phyloP scores from a whole-genome alignment of 768 basidiomycete species.

The Lactifluus piperatus region DNA sequence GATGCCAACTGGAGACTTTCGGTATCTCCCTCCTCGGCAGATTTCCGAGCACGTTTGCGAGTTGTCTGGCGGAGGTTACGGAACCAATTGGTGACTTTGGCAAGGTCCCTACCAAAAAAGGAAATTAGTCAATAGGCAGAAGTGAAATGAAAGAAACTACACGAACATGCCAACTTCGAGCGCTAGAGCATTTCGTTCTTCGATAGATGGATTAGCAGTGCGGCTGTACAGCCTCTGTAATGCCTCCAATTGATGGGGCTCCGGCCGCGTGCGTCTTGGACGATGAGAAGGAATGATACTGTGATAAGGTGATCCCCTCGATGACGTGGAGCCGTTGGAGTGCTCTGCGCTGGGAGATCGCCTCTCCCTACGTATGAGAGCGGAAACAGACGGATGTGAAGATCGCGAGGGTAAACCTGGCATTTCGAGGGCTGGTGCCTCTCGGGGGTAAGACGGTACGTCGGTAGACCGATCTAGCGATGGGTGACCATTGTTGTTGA shows the following conservation, averaged over 20 bases:
- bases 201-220: slow-evolving; percentile 68
- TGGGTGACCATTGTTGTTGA: slow-evolving; percentile 22
- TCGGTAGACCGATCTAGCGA: slow-evolving; percentile 20
- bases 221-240: slow-evolving; percentile 60
- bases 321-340: slow-evolving; percentile 30
- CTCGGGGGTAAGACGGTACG: slow-evolving; percentile 23
- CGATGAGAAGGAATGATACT: slow-evolving; percentile 35
- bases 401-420: slow-evolving; percentile 30
- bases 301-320: slow-evolving; percentile 39
- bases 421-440: slow-evolving; percentile 26
- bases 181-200: slow-evolving; percentile 67
- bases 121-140: slow-evolving; percentile 4
- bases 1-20: slow-evolving; percentile 28
- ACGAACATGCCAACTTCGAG: slow-evolving; percentile 62
- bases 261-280: slow-evolving; percentile 67
- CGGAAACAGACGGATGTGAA: slow-evolving; percentile 33
- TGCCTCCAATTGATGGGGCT: slow-evolving; percentile 68
- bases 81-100: slow-evolving; percentile 86
- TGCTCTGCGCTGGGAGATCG: slow-evolving; percentile 23
- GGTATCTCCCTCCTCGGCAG: slow-evolving; percentile 37
- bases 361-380: slow-evolving; percentile 30
- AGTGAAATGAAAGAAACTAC: background rate
- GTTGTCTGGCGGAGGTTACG: slow-evolving; percentile 75
- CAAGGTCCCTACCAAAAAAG: slow-evolving; percentile 47
- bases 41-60: slow-evolving; percentile 55